phyloP scores from a whole-genome alignment of 768 basidiomycete genomes.

The Xerocomellus intermedius region DNA sequence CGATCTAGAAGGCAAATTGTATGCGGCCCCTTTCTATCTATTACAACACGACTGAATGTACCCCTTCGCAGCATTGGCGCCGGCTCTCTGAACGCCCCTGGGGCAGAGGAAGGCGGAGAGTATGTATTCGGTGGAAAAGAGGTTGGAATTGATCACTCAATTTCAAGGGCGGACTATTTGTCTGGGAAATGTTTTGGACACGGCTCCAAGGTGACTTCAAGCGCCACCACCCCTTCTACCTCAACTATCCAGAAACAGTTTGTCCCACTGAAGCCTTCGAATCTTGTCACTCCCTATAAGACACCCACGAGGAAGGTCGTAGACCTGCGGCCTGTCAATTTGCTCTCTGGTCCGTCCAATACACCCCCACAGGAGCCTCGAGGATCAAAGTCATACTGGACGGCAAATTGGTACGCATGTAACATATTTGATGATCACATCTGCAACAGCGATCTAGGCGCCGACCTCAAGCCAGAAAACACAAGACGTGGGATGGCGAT shows the following conservation, averaged over 20 bases:
- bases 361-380: constrained; percentile 5
- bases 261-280: constrained; percentile 31
- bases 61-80: constrained; percentile 43
- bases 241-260: constrained; percentile 32
- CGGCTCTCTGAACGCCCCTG: constrained; percentile 46
- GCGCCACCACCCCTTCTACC: constrained; percentile 19
- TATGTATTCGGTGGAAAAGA: constrained; percentile 54
- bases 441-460: constrained; percentile 48
- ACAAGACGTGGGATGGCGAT: constrained; percentile 87
- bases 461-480: constrained; percentile 67
- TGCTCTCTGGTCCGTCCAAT: constrained; percentile 26
- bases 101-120: constrained; percentile 37
- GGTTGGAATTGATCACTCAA: constrained; percentile 58
- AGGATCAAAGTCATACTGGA: constrained; percentile 49
- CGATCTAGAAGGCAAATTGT: constrained; percentile 67
- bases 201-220: constrained; percentile 22
- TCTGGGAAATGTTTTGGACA: constrained; percentile 65
- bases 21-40: constrained; percentile 23
- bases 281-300: constrained; percentile 21
- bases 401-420: constrained; percentile 60
- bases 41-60: neutral
- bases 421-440: neutral
- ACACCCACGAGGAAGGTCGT: constrained; percentile 32
- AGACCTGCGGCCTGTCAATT: constrained; percentile 41
- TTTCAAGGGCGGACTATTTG: constrained; percentile 54